Conservation (phyloP, 345 rosid species). For the Brassica carinata region DNA sequence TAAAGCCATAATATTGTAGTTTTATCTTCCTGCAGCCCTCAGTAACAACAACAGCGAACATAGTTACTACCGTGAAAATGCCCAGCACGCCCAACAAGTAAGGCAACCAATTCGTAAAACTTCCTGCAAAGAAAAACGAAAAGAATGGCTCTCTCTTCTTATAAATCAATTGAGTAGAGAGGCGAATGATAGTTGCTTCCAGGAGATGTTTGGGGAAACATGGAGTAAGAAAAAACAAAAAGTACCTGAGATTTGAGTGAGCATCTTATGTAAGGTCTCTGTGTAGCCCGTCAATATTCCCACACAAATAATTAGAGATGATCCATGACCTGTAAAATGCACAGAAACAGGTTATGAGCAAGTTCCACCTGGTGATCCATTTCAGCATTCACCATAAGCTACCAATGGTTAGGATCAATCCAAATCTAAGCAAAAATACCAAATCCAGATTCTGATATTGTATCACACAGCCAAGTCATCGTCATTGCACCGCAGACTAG, state of each 20-base stretch:
- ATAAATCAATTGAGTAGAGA: not conserved
- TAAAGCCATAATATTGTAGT: conserved; percentile 91
- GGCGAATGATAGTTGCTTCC: not conserved
- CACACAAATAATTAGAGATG: conserved; percentile 85
- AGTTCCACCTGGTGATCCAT: not conserved
- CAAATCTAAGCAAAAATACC: conserved; percentile 49
- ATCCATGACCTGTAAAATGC: conserved; percentile 80
- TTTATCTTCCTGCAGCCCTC: conserved; percentile 98
- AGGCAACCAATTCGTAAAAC: not conserved
- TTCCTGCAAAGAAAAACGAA: conserved; percentile 49
- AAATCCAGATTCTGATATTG: conserved; percentile 92
- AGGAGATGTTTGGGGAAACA: conserved; percentile 1
- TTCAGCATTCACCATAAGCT: conserved; percentile 18
- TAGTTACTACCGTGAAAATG: conserved; percentile 75
- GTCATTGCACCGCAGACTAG: conserved; percentile 96
- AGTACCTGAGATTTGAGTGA: conserved; percentile 79
- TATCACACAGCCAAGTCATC: conserved; percentile 93
- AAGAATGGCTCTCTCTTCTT: not conserved
- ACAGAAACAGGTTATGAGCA: conserved; percentile 21
- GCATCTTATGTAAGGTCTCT: conserved; percentile 89
- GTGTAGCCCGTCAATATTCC: conserved; percentile 95
- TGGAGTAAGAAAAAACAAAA: conserved; percentile 23
- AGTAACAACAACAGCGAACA: conserved; percentile 94
- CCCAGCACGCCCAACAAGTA: conserved; percentile 60
- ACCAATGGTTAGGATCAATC: conserved; percentile 5